Base-by-base conservation (phyloP, 345 rosid genomes). In the Viola odorata region DNA sequence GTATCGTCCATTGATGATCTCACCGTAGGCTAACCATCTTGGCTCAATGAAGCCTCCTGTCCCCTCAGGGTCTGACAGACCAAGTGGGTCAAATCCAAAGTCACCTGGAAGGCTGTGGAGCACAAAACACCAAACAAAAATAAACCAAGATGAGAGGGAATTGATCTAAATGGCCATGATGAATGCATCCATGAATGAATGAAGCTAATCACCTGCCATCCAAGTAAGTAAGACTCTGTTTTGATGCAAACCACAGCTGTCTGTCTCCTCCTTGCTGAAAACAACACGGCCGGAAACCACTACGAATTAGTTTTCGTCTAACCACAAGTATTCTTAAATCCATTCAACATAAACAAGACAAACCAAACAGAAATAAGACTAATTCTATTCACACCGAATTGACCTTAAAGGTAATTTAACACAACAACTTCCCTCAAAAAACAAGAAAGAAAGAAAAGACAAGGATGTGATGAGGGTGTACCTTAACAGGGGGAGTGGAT, bases 1-100 rank as follows among this genome's bases (percentile, higher is more conserved):
- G 37, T 13, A 86, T 41, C 99, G 68, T 2, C 97, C 96, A 48
- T 94, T 89, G 81, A 94, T 75, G 60, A 94, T 13, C 77, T 94
- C 99, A 13, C 99, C 99, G 37, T 87, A 94, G 50, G 97, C 99
- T 50, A 94, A 55, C 99, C 99, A 94, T 73, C 60, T 83, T 1
- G 99, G 99, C 76, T 94, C 97, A 37, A 94, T 84, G 86, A 94
- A 94, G 50, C 91, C 97, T 61, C 99, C 97, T 4, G 97, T 70
- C 32, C 99, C 97, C 49, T 94, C 99, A 0, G 99, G 99, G 72
- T 94, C 99, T 3, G 99, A 94, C 12, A 94, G 97, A 17, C 99
- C 99, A 45, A 90, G 80, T 4, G 97, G 99, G 75, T 94, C 97
- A 39, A 94, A 94, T 42, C 99, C 97, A 11, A 12, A 89, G 77